These are phyloP conservation scores for Luffa acutangula DNA, from an alignment of 306 rosid genomes.

Conservation along the genomic window DNA sequence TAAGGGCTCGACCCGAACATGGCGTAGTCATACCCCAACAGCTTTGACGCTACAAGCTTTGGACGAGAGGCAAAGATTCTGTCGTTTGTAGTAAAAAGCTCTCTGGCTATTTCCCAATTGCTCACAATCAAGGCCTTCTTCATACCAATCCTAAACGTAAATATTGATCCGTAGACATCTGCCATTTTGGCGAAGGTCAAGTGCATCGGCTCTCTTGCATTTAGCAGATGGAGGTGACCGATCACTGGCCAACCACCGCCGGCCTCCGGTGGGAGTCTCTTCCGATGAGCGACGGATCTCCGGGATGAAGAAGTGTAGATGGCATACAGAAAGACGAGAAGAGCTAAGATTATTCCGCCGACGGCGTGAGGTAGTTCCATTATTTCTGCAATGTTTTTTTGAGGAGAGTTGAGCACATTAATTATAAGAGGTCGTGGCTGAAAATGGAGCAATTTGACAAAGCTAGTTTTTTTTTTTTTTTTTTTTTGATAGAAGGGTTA, in stretches of 20 bases:
- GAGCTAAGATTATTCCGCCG: too few species aligned
- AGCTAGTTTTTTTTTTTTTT: too few species aligned
- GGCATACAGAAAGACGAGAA: too few species aligned
- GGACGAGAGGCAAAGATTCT: slow-evolving; percentile 46
- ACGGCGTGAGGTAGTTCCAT: too few species aligned
- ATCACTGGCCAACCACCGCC: slow-evolving; percentile 17
- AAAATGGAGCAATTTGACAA: too few species aligned
- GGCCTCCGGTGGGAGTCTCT: slow-evolving; percentile 11
- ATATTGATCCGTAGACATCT: slow-evolving; percentile 20
- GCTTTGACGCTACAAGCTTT: slow-evolving; percentile 28
- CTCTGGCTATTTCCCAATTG: slow-evolving; percentile 43
- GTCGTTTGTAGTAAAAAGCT: slow-evolving; percentile 47
- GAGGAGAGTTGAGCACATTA: too few species aligned
- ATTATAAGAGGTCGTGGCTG: too few species aligned
- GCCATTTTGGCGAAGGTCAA: slow-evolving; percentile 13
- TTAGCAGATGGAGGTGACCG: slow-evolving; percentile 11
- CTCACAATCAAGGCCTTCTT: slow-evolving; percentile 36
- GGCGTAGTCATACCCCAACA: slow-evolving; percentile 43
- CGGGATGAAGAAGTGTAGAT: too few species aligned
- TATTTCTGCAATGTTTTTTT: too few species aligned
- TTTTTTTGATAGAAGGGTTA: too few species aligned
- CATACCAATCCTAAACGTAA: slow-evolving; percentile 9
- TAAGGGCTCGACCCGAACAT: slow-evolving; percentile 41
- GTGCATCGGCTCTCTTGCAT: slow-evolving; percentile 3
- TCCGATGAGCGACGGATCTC: not conserved